Base-by-base conservation (phyloP, 495 filamentous ascomycete genomes). In the Evernia prunastri region DNA sequence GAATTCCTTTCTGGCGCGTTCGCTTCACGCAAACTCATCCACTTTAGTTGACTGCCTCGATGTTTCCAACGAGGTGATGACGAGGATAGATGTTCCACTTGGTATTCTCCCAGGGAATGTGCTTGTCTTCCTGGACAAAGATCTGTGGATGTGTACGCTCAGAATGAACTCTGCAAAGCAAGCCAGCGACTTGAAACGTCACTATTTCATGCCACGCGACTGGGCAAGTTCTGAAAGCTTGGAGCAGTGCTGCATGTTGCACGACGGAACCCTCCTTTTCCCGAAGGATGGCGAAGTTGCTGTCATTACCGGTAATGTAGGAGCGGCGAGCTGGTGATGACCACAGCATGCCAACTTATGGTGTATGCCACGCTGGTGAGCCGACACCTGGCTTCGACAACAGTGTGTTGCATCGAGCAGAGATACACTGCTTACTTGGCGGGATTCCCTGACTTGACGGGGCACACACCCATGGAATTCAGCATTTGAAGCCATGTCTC, bases 141-240 rank as follows among this genome's bases (percentile, higher is more conserved):
- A 63, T 25, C 27, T 66, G 27, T 69, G 67, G 67, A 56, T 69
- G n/a, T 66, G 64, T 49, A 63, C 67, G 15, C 47, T 56, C 31
- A 29, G 45, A n/a, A 18, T 69, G 27, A 57, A 57, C 15, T 45
- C 61, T 17, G 27, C 49, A 27, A 25, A 8, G 4, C 20, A 36
- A 33, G 29, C 23, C 54, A 31, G 58, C 29, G 23, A 35, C 23
- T 20, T 65, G 31, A 63, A 57, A 59, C 60, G 64, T 11, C 67
- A 69, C 49, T 69, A 61, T 47, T 69, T 69, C 60, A 60, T 68
- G 9, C 67, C 67, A 25, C 63, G 60, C 36, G 67, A 69, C 57
- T 69, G 67, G 67, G 45, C 60, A 27, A 64, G 63, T 35, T 20
- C 59, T 3, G 64, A 66, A 37, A 57, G 60, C 47, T 53, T 69